Base-by-base conservation (phyloP, 176 grass and related monocot genomes). In the Metroxylon sagu region DNA sequence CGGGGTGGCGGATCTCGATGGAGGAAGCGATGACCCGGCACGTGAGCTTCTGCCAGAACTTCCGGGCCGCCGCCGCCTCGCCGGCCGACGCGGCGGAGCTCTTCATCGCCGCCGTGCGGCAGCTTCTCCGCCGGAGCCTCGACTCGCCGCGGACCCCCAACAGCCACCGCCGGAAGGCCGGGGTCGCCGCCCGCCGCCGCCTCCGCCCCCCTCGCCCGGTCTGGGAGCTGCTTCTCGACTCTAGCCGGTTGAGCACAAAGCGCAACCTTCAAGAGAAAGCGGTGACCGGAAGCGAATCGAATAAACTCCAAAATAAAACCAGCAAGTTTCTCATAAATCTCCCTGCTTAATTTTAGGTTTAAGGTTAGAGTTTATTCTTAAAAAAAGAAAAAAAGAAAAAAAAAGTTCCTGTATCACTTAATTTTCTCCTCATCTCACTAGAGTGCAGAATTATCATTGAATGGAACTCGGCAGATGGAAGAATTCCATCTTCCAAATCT, bases 161-260 rank as follows among this genome's bases (percentile, higher is more conserved):
- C 73, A 82, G 80, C 76, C 84, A 80, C 1, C 69, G 58, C 52
- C 68, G n/a, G 21, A 66, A 53, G 31, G 50, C 4, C 18, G 6
- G 1, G 25, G 59, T 28, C 69, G 17, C 29, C 16, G 21, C 2
- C 60, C 5, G 0, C 49, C 56, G 19, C 1, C 49, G 10, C 6
- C 55, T 0, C 30, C 53, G 18, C 3, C 31, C 8, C 16, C 19
- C 78, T 77, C 49, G 70, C 74, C 12, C 53, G 78, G 1, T 78
- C 80, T 0, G 78, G 79, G 48, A 88, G 84, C 31, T 82, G 84
- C 74, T 88, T 88, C 71, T 70, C 84, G 12, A 76, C 81, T 18
- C 84, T 88, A 35, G 76, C 83, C 14, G 65, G 81, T 63, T 78
- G 29, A 25, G 30, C 3, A 35, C 30, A 6, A 5, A 35, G 0